Evolutionary conservation across 2,329 filamentous ascomycete species (phyloP).

Genomic region (Aspergillus pseudoterreus): DNA sequence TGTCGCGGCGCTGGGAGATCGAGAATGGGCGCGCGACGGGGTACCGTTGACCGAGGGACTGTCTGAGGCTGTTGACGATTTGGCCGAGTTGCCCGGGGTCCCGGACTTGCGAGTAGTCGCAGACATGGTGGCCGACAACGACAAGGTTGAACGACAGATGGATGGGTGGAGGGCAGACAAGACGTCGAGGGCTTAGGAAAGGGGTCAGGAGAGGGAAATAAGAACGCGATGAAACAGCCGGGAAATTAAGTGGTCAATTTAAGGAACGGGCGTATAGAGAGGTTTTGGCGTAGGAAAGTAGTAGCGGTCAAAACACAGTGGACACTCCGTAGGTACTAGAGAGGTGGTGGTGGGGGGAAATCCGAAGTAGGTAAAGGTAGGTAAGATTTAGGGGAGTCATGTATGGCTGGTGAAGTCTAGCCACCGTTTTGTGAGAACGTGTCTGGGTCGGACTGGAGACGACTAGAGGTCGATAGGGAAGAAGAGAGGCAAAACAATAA

Average conservation of each 20-base stretch:
- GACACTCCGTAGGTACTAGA: conserved; percentile 9
- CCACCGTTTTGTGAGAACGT: neutral
- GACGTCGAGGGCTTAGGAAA: conserved; percentile 11
- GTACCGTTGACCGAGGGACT: conserved; percentile 31
- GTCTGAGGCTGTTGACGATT: conserved; percentile 28
- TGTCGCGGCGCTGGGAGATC: conserved; percentile 50
- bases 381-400: neutral
- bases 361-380: neutral
- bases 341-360: neutral
- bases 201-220: conserved; percentile 5
- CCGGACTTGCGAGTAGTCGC: conserved; percentile 42
- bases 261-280: conserved; percentile 18
- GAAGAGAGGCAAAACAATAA: no score
- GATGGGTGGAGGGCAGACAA: conserved; percentile 6
- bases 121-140: conserved; percentile 35
- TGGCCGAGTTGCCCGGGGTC: conserved; percentile 30
- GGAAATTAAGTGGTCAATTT: conserved; percentile 25
- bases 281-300: conserved; percentile 8
- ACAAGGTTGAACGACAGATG: neutral
- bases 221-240: conserved; percentile 19
- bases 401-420: conserved; percentile 6
- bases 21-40: conserved; percentile 35
- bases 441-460: neutral
- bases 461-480: neutral
- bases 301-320: conserved; percentile 27